Conservation (phyloP, 2,329 filamentous ascomycete species). For the Aspergillus aculeatus region DNA sequence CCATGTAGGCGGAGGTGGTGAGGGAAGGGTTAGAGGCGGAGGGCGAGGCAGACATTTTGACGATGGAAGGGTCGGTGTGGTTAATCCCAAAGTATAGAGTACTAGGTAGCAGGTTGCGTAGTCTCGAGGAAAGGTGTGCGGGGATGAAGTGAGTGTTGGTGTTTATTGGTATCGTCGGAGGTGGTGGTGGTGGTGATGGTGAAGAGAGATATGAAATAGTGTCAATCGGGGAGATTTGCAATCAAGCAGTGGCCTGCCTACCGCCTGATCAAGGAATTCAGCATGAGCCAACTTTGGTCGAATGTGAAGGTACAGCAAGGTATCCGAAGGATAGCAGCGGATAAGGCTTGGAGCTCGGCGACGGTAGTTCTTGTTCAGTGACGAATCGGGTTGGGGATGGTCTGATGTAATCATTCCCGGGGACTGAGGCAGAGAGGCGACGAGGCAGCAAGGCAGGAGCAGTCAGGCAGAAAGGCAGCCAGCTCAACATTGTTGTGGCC, state of each 20-base stretch:
- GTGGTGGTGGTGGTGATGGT: not conserved
- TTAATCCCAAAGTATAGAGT: no score
- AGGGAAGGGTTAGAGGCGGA: slow-evolving; percentile 36
- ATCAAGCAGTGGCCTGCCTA: slow-evolving; percentile 41
- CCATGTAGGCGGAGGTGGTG: slow-evolving; percentile 41
- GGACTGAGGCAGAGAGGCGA: not conserved
- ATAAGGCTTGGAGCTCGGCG: not conserved
- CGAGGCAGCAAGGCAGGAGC: not conserved
- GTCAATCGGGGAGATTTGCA: slow-evolving; percentile 5
- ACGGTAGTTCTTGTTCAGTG: not conserved
- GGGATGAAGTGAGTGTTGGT: not conserved
- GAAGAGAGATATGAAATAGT: slow-evolving; percentile 9
- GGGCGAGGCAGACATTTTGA: slow-evolving; percentile 30
- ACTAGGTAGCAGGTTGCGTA: not conserved
- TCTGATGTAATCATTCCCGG: slow-evolving; percentile 9
- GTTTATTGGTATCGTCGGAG: not conserved
- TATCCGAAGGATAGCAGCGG: not conserved
- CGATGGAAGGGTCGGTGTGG: not conserved
- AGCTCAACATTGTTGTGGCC: not conserved
- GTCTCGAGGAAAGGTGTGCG: not conserved
- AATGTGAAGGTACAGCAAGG: not conserved
- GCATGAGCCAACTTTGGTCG: slow-evolving; percentile 18
- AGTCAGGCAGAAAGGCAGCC: no score
- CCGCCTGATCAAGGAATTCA: slow-evolving; percentile 24
- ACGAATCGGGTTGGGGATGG: not conserved